A percentile compares a stretch with the other conserved stretches of the same genome.
These are phyloP conservation scores for Naganishia sp. DNA, from an alignment of 1,284 basidiomycete species.

Conservation along the genomic window DNA sequence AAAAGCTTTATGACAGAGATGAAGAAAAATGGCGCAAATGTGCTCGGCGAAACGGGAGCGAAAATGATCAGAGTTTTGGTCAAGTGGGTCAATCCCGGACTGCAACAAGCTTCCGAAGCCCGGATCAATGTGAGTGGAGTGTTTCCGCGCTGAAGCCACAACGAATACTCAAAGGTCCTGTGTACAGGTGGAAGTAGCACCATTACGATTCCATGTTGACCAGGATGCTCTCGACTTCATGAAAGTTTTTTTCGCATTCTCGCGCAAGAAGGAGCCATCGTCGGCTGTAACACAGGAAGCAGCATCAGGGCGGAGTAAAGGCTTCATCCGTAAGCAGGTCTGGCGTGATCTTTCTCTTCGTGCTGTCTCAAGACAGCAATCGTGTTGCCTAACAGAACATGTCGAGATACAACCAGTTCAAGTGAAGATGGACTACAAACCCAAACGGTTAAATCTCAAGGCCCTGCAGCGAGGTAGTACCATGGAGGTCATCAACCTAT, in stretches of 20 bases:
- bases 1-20: constrained; percentile 85
- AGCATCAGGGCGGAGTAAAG: background rate
- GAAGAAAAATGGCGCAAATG: constrained; percentile 36
- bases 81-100: constrained; percentile 65
- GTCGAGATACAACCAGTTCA: constrained; percentile 65
- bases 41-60: constrained; percentile 73
- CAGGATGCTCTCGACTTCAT: constrained; percentile 98
- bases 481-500: constrained; percentile 99
- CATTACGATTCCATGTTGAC: constrained; percentile 89
- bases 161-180: constrained; percentile 9
- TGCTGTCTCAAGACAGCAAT: background rate
- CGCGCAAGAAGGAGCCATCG: constrained; percentile 40
- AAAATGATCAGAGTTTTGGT: constrained; percentile 91
- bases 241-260: constrained; percentile 92
- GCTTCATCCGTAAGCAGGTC: constrained; percentile 51
- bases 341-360: constrained; percentile 3
- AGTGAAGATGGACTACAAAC: constrained; percentile 92
- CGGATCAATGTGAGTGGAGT: constrained; percentile 68
- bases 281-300: background rate
- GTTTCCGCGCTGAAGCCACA: background rate
- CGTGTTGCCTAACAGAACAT: constrained; percentile 41
- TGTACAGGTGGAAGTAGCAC: constrained; percentile 76
- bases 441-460: constrained; percentile 90
- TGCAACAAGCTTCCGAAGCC: constrained; percentile 39
- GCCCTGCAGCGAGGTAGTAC: constrained; percentile 88